Percentiles rank a stretch among this genome's conserved stretches.
Conservation (phyloP, 164 flowering plant species). For the Kalanchoe fedtschenkoi region DNA sequence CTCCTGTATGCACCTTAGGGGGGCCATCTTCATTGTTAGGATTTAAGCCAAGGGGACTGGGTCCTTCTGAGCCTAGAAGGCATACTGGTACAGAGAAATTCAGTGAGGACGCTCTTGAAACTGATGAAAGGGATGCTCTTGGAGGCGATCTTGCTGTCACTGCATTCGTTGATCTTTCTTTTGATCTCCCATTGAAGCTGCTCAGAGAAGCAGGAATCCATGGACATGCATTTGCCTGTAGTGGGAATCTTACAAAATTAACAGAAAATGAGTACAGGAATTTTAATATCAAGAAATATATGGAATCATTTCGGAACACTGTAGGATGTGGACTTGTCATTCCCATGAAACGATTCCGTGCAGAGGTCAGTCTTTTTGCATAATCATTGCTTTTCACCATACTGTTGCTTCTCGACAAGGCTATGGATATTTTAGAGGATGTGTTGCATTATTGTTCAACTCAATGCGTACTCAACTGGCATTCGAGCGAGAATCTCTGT, state of each 20-base stretch:
- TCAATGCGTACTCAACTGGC: too few relatives aligned
- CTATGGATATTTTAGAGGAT: too few relatives aligned
- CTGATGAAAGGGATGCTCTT: constrained; percentile 47
- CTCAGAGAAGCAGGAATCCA: constrained; percentile 73
- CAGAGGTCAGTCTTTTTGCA: constrained; percentile 57
- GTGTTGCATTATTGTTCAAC: neutral
- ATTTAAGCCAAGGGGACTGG: constrained; percentile 62
- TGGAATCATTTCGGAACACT: constrained; percentile 59
- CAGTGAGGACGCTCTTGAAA: constrained; percentile 22
- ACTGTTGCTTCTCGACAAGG: too few relatives aligned
- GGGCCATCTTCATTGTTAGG: constrained; percentile 71
- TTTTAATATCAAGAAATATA: constrained; percentile 41
- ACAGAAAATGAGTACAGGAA: constrained; percentile 33
- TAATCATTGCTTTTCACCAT: neutral
- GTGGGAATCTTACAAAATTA: too few relatives aligned
- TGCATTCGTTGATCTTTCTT: constrained; percentile 87
- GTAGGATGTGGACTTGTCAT: constrained; percentile 70
- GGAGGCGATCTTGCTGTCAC: constrained; percentile 90
- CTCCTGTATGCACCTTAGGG: constrained; percentile 72
- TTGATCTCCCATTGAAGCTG: constrained; percentile 68
- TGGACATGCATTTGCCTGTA: constrained; percentile 71
- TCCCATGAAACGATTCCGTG: constrained; percentile 72
- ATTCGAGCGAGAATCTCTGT: too few relatives aligned
- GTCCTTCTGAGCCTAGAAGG: constrained; percentile 68
- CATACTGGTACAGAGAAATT: constrained; percentile 17